phyloP scores from a whole-genome alignment of 352 stramenopile genomes.

The Globisporangium cederbergense region DNA sequence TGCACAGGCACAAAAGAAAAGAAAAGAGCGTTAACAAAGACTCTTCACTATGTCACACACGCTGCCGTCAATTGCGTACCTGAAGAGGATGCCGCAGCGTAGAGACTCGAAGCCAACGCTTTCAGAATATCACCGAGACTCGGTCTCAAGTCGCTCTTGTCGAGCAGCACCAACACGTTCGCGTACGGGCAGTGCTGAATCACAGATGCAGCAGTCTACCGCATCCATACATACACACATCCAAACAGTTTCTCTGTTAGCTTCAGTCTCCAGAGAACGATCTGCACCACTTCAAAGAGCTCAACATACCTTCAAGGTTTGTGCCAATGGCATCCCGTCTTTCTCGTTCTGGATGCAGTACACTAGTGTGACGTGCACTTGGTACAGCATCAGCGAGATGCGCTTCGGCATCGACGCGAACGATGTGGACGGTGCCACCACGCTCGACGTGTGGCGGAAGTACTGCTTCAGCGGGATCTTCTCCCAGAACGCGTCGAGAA shows the following conservation, averaged over 20 bases:
- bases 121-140: constrained; percentile 62
- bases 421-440: constrained; percentile 51
- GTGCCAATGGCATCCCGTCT: constrained; percentile 46
- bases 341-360: constrained; percentile 83
- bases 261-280: background rate
- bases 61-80: constrained; percentile 26
- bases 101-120: constrained; percentile 66
- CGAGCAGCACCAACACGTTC: constrained; percentile 46
- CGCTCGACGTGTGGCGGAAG: constrained; percentile 53
- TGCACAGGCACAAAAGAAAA: constrained; percentile 15
- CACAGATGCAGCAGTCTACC: constrained; percentile 57
- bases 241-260: background rate
- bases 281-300: background rate
- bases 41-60: background rate
- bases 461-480: constrained; percentile 82
- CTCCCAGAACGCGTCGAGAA: constrained; percentile 80
- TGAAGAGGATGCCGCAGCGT: constrained; percentile 47
- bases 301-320: constrained; percentile 65
- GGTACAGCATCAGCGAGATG: constrained; percentile 81
- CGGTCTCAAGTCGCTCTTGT: constrained; percentile 50
- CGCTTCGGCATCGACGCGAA: constrained; percentile 86
- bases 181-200: constrained; percentile 79
- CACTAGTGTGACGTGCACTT: constrained; percentile 78
- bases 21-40: background rate
- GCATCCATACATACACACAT: too few species aligned